A percentile compares a stretch with the other conserved stretches of the same genome.
These are phyloP conservation scores for Xylaria sp. DNA, from an alignment of 2,329 filamentous ascomycete species.

Conservation along the genomic window DNA sequence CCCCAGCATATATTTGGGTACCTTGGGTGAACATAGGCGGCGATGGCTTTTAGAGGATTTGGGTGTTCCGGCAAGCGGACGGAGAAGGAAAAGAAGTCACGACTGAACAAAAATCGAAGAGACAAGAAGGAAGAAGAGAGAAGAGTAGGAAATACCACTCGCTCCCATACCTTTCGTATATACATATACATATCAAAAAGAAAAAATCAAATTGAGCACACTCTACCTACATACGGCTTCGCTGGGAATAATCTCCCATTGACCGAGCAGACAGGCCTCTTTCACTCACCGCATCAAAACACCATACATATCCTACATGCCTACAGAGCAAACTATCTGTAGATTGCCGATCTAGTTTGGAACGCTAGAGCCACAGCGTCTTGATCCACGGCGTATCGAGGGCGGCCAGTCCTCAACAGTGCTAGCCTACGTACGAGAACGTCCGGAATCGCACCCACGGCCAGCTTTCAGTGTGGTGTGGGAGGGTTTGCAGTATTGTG, in stretches of 20 bases:
- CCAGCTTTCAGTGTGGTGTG: not conserved
- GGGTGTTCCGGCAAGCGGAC: not conserved
- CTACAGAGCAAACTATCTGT: not conserved
- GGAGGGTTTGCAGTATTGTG: not conserved
- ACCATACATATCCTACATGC: not conserved
- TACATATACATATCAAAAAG: not conserved
- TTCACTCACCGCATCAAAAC: not conserved
- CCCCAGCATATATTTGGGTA: conserved; percentile 8
- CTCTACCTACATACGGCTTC: not conserved
- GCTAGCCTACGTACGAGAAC: not conserved
- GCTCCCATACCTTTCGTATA: conserved; percentile 25
- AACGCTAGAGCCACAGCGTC: not conserved
- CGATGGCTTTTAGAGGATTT: conserved; percentile 15
- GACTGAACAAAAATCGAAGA: not conserved
- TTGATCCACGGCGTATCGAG: not conserved
- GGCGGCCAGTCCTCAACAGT: not conserved
- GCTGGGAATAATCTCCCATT: not conserved
- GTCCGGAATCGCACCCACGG: not conserved
- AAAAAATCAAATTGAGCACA: not conserved
- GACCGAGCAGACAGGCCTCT: not conserved
- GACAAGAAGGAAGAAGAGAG: conserved; percentile 4
- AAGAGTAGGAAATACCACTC: conserved; percentile 6
- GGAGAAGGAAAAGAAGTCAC: not conserved
- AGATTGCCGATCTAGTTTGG: conserved; percentile 2
- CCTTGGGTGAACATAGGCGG: conserved; percentile 1